Conservation (phyloP, 1,284 basidiomycete genomes). For the Blastosporella zonata region DNA sequence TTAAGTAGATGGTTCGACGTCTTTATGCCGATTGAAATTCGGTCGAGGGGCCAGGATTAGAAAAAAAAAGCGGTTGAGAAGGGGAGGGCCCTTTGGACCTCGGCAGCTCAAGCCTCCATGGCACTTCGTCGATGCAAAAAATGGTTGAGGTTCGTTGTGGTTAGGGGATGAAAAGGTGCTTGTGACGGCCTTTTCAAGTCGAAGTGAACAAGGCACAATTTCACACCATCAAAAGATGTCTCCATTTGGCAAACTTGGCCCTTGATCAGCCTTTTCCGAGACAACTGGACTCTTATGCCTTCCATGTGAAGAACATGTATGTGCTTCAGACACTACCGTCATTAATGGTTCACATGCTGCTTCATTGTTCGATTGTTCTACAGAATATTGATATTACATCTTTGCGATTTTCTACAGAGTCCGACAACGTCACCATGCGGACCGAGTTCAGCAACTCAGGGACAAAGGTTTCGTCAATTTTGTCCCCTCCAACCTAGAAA, state of each 20-base stretch:
- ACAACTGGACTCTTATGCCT: too few relatives aligned
- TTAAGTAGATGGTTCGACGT: conserved; percentile 14
- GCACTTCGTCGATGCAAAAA: conserved; percentile 23
- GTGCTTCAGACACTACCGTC: too few relatives aligned
- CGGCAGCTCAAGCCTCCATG: conserved; percentile 72
- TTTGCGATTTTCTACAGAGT: background rate
- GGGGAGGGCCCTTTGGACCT: conserved; percentile 67
- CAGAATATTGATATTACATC: background rate
- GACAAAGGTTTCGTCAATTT: background rate
- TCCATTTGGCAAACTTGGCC: background rate
- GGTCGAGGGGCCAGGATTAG: conserved; percentile 23
- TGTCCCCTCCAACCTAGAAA: background rate
- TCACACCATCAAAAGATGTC: background rate
- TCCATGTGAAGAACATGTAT: background rate
- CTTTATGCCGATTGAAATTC: conserved; percentile 14
- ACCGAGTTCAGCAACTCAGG: background rate
- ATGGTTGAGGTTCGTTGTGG: conserved; percentile 7
- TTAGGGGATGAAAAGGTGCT: conserved; percentile 7
- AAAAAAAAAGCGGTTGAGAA: conserved; percentile 39
- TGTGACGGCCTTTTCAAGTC: conserved; percentile 8
- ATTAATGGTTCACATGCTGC: too few relatives aligned
- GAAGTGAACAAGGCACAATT: conserved; percentile 6
- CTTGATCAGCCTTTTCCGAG: background rate
- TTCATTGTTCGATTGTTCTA: background rate
- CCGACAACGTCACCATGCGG: conserved; percentile 1